phyloP scores from a whole-genome alignment of 352 stramenopile genomes.

The Phytophthora hybrid region DNA sequence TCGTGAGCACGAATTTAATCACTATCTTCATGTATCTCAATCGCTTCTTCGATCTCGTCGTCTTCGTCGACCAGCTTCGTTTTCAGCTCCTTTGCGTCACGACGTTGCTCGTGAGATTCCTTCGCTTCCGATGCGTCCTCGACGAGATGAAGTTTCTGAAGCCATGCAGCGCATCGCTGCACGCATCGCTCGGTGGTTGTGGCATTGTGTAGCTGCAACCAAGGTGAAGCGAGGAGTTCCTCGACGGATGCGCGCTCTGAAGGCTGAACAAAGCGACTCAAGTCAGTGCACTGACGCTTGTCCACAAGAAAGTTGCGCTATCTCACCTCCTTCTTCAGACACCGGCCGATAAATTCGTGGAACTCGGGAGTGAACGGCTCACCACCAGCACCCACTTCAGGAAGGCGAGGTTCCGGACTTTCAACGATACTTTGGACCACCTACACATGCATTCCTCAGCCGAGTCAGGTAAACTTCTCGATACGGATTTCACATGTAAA shows the following conservation, averaged over 20 bases:
- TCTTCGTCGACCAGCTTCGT: slow-evolving; percentile 46
- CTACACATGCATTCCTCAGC: slow-evolving; percentile 24
- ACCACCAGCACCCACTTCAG: slow-evolving; percentile 33
- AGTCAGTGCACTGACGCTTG: not conserved
- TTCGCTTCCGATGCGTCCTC: slow-evolving; percentile 20
- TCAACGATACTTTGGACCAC: slow-evolving; percentile 84
- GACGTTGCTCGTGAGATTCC: not conserved
- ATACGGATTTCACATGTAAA: not conserved
- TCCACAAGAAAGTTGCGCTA: not conserved
- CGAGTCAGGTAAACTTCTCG: not conserved
- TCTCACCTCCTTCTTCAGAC: slow-evolving; percentile 73
- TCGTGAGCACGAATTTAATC: slow-evolving; percentile 10
- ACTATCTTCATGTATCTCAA: slow-evolving; percentile 31
- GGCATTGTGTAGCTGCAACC: slow-evolving; percentile 64
- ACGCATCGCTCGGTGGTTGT: slow-evolving; percentile 45
- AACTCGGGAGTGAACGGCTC: slow-evolving; percentile 62
- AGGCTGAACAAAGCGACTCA: slow-evolving; percentile 39
- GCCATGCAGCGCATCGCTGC: slow-evolving; percentile 45
- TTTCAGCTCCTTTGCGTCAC: slow-evolving; percentile 19
- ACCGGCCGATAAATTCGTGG: slow-evolving; percentile 61
- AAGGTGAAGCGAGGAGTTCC: slow-evolving; percentile 57
- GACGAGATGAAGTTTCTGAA: slow-evolving; percentile 31
- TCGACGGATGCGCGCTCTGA: slow-evolving; percentile 67
- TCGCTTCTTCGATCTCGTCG: slow-evolving; percentile 66
- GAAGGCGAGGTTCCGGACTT: slow-evolving; percentile 55